Percentiles rank a stretch among this genome's conserved stretches.
Evolutionary conservation across 2,329 filamentous ascomycete genomes (phyloP).

Genomic region (Raffaelea ambrosiae): DNA sequence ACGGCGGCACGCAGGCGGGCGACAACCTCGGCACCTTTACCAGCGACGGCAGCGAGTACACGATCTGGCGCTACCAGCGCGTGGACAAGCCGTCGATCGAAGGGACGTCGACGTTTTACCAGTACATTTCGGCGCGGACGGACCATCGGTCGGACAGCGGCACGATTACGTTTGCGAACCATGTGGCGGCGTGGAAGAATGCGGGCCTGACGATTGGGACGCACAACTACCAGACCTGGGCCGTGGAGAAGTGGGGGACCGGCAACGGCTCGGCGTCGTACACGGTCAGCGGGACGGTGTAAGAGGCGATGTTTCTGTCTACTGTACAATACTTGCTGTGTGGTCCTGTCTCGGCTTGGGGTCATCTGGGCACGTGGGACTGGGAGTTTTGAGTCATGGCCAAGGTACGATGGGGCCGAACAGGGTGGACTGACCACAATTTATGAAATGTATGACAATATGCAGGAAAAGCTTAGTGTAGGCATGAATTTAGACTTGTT

Average conservation of each 20-base stretch:
- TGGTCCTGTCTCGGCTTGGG: too few species aligned
- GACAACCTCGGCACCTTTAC: conserved; percentile 19
- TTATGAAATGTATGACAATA: too few species aligned
- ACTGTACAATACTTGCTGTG: too few species aligned
- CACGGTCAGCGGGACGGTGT: conserved; percentile 12
- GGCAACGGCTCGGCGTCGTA: conserved; percentile 37
- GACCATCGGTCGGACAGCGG: conserved; percentile 36
- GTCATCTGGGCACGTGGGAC: too few species aligned
- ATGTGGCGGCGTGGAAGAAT: conserved; percentile 38
- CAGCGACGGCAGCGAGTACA: conserved; percentile 22
- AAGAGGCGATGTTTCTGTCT: neutral
- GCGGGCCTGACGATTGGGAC: conserved; percentile 32
- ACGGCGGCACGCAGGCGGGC: neutral
- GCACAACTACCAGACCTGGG: conserved; percentile 38
- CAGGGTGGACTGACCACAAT: too few species aligned
- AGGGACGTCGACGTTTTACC: conserved; percentile 38
- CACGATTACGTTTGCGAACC: conserved; percentile 34
- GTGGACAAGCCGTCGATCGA: conserved; percentile 33
- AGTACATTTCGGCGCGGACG: conserved; percentile 41
- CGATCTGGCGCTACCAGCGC: conserved; percentile 22
- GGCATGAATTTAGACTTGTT: too few species aligned
- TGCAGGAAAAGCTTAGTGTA: too few species aligned
- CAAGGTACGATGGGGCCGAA: too few species aligned
- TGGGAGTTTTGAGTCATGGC: too few species aligned
- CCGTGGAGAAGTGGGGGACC: conserved; percentile 34